Evolutionary conservation across 2,329 filamentous ascomycete species (phyloP).

Genomic region (Microcyclosporella mali): DNA sequence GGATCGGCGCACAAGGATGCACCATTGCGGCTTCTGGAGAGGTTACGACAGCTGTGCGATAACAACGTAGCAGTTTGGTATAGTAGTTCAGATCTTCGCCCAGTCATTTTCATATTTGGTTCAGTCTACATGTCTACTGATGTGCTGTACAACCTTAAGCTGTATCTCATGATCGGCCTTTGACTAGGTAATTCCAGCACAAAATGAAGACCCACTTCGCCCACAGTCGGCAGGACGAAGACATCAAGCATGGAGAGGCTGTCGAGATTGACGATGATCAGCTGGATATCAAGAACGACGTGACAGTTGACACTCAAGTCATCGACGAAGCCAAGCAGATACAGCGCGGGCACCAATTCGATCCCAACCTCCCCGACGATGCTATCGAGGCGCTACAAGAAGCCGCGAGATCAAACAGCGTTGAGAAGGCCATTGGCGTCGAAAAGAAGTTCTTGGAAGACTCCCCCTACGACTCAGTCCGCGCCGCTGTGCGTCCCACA

Average conservation of each 20-base stretch:
- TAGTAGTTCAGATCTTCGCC: no score
- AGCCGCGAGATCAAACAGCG: slow-evolving; percentile 11
- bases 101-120: background rate
- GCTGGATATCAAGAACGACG: slow-evolving; percentile 1
- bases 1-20: no score
- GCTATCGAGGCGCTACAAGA: slow-evolving; percentile 11
- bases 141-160: background rate
- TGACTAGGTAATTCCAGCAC: background rate
- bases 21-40: no score
- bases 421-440: slow-evolving; percentile 9
- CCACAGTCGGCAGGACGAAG: background rate
- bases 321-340: slow-evolving; percentile 10
- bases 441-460: slow-evolving; percentile 13
- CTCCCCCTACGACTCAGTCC: slow-evolving; percentile 25
- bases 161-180: background rate
- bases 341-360: slow-evolving; percentile 13
- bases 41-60: background rate
- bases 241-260: background rate
- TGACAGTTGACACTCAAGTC: slow-evolving; percentile 8
- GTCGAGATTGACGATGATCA: slow-evolving; percentile 1
- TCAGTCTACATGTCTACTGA: background rate
- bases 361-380: slow-evolving; percentile 17
- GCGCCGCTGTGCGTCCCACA: slow-evolving; percentile 41
- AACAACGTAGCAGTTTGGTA: background rate
- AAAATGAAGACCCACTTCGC: slow-evolving; percentile 1